Conservation (phyloP, 2,329 filamentous ascomycete species). For the Verticillium albo-atrum region DNA sequence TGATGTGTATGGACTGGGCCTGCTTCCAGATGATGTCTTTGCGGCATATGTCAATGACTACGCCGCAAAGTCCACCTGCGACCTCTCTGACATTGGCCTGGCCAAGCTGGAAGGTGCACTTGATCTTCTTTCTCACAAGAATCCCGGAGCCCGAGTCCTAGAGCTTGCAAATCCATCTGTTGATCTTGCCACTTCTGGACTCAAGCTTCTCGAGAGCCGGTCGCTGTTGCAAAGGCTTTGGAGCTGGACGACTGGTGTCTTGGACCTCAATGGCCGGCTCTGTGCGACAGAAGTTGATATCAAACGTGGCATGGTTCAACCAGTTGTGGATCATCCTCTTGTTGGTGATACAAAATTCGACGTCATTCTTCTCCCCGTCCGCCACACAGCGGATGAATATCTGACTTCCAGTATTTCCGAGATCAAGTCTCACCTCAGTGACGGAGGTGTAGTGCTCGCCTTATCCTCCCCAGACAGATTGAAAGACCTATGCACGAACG, state of each 20-base stretch:
- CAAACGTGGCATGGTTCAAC: too few relatives aligned
- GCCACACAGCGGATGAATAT: not conserved
- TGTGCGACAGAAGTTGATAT: not conserved
- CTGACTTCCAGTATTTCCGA: not conserved
- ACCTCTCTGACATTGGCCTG: not conserved
- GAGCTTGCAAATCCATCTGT: not conserved
- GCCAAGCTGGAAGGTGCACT: not conserved
- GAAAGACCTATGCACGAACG: not conserved
- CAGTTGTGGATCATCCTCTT: too few relatives aligned
- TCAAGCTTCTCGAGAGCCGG: not conserved
- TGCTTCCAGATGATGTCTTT: not conserved
- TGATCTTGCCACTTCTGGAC: not conserved
- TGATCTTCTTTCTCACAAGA: not conserved
- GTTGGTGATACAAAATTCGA: not conserved
- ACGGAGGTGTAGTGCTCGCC: not conserved
- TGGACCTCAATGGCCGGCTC: not conserved
- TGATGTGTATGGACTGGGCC: not conserved
- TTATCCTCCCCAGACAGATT: not conserved
- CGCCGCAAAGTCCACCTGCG: not conserved
- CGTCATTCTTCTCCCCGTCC: not conserved
- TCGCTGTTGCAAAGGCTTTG: not conserved
- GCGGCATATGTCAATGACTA: not conserved
- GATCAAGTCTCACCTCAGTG: not conserved
- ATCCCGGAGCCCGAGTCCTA: not conserved
- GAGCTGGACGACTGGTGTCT: not conserved